Base-by-base conservation (phyloP, 2,329 filamentous ascomycete genomes). In the Fusarium lyarnte region DNA sequence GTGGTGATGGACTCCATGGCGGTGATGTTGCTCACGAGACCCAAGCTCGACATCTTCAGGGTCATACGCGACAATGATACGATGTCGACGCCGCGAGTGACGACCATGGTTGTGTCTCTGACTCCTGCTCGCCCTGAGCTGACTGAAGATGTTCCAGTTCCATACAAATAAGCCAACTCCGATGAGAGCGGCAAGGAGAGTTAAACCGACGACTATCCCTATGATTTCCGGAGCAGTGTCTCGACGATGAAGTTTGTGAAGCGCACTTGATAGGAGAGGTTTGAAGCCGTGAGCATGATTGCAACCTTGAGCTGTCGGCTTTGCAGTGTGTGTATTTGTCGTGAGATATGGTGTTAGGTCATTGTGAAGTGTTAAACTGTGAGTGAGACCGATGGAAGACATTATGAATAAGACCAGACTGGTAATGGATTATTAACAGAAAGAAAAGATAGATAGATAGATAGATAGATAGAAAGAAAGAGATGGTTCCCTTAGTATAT, bases 141-240 rank as follows among this genome's bases (percentile, higher is more conserved):
- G 25, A 9, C 51, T 60, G 25, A 64, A 54, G 7, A 17, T 45
- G 8, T 60, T 62, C 68, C 59, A 72, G 5, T 64, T 69, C 41
- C 68, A 74, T 27, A 47, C n/a, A 25, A 62, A 74, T 13, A 72
- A n/a, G 6, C 60, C 42, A 7, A 49, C 31, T 21, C 58, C 58
- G 23, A 74, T 29, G 17, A 66, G 31, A 12, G 58, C 39, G 25
- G 45, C 47, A 9, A 74, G 62, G 5, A 74, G 27, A 16, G 62
- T 33, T 8, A 74, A 41, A 3, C 72, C 72, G 6, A 68, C 49
- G 2, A 69, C 58, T 36, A 74, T 47, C 7, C 72, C 72, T 7
- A 63, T 29, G 16, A 67, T 39, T 17, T 38, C 54, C 6, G 72
- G 41, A 29, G 55, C 58, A 33, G 58, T 27, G 16, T 53, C 55